Conservation (phyloP, 2,329 filamentous ascomycete genomes). For the Xylaria sp. region DNA sequence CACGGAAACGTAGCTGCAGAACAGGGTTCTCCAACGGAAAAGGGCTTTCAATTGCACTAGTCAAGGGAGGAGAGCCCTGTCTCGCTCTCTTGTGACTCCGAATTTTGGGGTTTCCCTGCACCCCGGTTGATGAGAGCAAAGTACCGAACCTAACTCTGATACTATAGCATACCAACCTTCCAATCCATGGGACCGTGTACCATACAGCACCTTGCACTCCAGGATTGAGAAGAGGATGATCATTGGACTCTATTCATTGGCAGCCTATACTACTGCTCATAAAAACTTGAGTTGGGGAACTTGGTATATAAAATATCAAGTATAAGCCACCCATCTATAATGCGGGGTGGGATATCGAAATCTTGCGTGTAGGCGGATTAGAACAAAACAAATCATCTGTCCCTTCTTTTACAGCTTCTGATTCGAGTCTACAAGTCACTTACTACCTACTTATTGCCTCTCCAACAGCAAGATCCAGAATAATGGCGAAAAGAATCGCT, state of each 20-base stretch:
- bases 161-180: not conserved
- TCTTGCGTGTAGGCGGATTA: not conserved
- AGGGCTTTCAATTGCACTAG: constrained; percentile 4
- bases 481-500: constrained; percentile 23
- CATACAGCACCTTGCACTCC: not conserved
- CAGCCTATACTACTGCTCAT: not conserved
- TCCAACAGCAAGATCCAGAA: not conserved
- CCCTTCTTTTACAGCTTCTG: not conserved
- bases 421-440: constrained; percentile 6
- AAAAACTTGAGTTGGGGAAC: not conserved
- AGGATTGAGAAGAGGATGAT: not conserved
- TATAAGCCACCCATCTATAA: not conserved
- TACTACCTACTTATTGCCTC: not conserved
- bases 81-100: not conserved
- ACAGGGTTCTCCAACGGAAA: constrained; percentile 15
- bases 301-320: constrained; percentile 7
- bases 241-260: not conserved
- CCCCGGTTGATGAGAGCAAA: constrained; percentile 1
- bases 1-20: constrained; percentile 2
- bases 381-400: not conserved
- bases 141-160: not conserved
- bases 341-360: not conserved
- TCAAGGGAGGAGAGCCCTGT: not conserved
- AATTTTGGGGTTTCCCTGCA: constrained; percentile 5
- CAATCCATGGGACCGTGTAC: not conserved